Conservation (phyloP, 2,329 filamentous ascomycete species). For the Kalmusia sp. region DNA sequence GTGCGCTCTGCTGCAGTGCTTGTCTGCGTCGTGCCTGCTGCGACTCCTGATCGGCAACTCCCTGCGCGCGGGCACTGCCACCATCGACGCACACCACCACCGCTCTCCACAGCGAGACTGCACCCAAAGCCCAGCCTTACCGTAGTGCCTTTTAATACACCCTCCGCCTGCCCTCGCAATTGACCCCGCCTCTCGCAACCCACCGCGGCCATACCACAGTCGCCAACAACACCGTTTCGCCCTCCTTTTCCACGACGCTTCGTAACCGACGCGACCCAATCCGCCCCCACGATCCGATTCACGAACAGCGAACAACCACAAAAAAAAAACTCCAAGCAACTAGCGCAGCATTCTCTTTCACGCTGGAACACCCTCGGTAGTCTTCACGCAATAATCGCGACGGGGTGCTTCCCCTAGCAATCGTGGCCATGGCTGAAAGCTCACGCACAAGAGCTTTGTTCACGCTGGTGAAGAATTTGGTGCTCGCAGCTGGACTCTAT, state of each 20-base stretch:
- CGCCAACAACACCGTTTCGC: neutral
- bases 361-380: slow-evolving; percentile 19
- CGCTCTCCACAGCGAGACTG: neutral
- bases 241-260: slow-evolving; percentile 5
- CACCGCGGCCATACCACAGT: neutral
- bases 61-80: slow-evolving; percentile 16
- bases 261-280: neutral
- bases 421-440: slow-evolving; percentile 42
- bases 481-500: slow-evolving; percentile 52
- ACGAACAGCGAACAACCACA: neutral
- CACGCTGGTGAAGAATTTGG: slow-evolving; percentile 52
- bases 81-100: slow-evolving; percentile 4
- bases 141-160: slow-evolving; percentile 5
- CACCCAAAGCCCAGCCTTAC: slow-evolving; percentile 4
- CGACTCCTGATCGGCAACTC: slow-evolving; percentile 12
- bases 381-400: slow-evolving; percentile 18
- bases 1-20: neutral
- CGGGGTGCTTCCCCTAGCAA: slow-evolving; percentile 22
- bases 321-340: neutral
- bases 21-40: slow-evolving; percentile 6
- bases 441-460: slow-evolving; percentile 40
- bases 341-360: no score
- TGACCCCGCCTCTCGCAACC: neutral
- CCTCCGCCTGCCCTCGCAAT: neutral
- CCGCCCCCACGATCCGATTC: neutral